Evolutionary conservation across 129 eudicot genomes (phyloP).

Genomic region (Flaveria brownii): DNA sequence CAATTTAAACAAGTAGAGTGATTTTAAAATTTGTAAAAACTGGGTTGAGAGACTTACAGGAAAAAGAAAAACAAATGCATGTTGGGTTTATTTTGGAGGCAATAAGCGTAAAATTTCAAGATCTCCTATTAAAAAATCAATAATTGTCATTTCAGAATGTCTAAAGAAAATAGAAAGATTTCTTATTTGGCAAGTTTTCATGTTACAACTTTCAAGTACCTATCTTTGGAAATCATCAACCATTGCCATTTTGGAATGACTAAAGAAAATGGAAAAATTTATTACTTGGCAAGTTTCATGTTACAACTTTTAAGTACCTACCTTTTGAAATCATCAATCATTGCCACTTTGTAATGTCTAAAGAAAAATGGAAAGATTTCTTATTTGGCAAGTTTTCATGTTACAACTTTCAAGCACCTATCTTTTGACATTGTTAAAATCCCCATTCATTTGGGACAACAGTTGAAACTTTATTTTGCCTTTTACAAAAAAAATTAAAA

Average conservation of each 20-base stretch:
- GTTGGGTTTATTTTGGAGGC: not conserved
- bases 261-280: not conserved
- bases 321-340: not conserved
- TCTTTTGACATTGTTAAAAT: not conserved
- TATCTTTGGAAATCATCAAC: not conserved
- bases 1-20: too few species aligned
- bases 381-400: not conserved
- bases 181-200: not conserved
- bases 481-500: not conserved
- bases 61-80: too few species aligned
- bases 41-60: too few species aligned
- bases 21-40: too few species aligned
- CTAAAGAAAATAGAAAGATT: not conserved
- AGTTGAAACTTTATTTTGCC: not conserved
- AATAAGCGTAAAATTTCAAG: not conserved
- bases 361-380: not conserved
- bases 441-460: not conserved
- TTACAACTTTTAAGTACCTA: not conserved
- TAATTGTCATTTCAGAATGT: not conserved
- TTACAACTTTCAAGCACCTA: not conserved
- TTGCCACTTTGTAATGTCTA: not conserved
- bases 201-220: not conserved
- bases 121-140: not conserved
- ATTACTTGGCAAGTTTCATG: not conserved
- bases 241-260: constrained; percentile 1